Conservation (phyloP, 2,329 filamentous ascomycete species). For the Helotiales sp. region DNA sequence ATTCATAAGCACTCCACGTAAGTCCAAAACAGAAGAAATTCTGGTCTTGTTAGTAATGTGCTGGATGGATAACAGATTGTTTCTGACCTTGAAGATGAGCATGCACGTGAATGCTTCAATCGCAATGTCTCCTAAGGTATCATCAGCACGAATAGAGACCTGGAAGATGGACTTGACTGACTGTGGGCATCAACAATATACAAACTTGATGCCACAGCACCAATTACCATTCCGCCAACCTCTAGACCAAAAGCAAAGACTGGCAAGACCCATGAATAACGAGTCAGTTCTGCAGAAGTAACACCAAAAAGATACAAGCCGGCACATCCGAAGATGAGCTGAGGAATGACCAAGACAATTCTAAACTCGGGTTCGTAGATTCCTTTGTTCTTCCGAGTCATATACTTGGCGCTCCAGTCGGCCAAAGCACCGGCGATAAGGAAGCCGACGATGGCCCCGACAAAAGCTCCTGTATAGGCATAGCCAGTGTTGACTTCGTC, state of each 20-base stretch:
- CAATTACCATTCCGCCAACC: constrained; percentile 88
- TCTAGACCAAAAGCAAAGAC: constrained; percentile 83
- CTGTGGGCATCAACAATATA: constrained; percentile 94
- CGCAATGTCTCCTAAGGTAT: constrained; percentile 66
- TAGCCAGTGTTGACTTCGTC: constrained; percentile 80
- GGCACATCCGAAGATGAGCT: constrained; percentile 73
- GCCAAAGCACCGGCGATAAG: constrained; percentile 70
- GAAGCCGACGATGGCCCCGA: constrained; percentile 80
- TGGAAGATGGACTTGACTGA: constrained; percentile 42
- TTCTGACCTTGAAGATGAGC: constrained; percentile 74
- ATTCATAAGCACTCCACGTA: constrained; percentile 82
- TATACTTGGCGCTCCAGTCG: constrained; percentile 67
- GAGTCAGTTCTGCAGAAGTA: constrained; percentile 61
- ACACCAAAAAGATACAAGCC: constrained; percentile 85
- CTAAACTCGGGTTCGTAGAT: constrained; percentile 92
- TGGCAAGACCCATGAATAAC: constrained; percentile 68
- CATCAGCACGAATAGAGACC: background rate
- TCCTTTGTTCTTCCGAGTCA: constrained; percentile 76
- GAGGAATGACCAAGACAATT: constrained; percentile 78
- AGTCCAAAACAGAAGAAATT: constrained; percentile 89
- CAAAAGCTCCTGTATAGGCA: constrained; percentile 80
- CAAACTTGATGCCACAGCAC: constrained; percentile 78
- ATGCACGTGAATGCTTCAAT: constrained; percentile 88
- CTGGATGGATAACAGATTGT: background rate
- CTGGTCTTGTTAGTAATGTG: constrained; percentile 18